Conservation (phyloP, 164 flowering plant species). For the Annona cherimola region DNA sequence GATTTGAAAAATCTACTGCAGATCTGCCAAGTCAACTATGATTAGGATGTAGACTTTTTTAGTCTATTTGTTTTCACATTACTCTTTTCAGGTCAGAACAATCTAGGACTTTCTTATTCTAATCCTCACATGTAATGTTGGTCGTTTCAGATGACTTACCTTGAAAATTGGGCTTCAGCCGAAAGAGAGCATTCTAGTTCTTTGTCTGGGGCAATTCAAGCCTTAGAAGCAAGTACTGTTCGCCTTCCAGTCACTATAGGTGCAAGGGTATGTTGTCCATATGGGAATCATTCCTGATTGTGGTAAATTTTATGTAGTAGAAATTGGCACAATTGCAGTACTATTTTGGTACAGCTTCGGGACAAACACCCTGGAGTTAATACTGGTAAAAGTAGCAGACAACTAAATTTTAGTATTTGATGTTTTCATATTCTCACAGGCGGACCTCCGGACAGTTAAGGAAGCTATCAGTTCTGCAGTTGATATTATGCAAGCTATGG, state of each 20-base stretch:
- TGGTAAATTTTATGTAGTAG: not conserved
- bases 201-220: conserved; percentile 55
- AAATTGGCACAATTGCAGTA: not conserved
- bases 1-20: too few species aligned
- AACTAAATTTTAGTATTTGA: not conserved
- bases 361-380: not conserved
- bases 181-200: conserved; percentile 73
- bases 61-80: not conserved
- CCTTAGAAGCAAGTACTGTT: conserved; percentile 79
- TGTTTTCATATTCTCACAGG: conserved; percentile 39
- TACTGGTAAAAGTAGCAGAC: not conserved
- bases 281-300: not conserved
- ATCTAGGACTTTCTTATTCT: conserved; percentile 11
- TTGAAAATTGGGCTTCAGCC: conserved; percentile 70
- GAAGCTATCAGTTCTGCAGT: conserved; percentile 66
- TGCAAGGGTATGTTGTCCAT: conserved; percentile 53
- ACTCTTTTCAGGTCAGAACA: not conserved
- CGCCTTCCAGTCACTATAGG: conserved; percentile 83
- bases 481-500: conserved; percentile 85
- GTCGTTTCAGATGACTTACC: conserved; percentile 52
- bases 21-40: too few species aligned
- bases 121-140: conserved; percentile 2
- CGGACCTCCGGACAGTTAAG: conserved; percentile 55
- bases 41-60: not conserved
- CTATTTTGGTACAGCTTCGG: too few species aligned